Conservation (phyloP, 768 basidiomycete genomes). For the Zangia roseola region DNA sequence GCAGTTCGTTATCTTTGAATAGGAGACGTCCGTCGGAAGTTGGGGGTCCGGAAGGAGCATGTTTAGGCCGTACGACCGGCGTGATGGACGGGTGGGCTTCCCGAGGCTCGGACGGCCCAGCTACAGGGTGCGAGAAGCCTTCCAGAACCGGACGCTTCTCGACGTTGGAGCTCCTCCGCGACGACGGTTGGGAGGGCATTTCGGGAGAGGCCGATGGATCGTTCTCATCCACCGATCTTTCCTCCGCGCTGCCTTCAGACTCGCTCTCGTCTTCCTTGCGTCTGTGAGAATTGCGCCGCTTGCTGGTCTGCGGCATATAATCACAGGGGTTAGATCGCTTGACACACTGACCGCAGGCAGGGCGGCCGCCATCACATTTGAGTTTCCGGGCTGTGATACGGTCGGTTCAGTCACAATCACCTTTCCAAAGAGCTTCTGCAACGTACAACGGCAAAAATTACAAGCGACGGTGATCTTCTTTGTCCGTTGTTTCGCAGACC, state of each 20-base stretch:
- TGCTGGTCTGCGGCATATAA: constrained; percentile 71
- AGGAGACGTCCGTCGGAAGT: constrained; percentile 39
- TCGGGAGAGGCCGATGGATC: constrained; percentile 60
- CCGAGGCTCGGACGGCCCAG: constrained; percentile 43
- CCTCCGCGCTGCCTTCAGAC: constrained; percentile 65
- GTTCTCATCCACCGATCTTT: constrained; percentile 50
- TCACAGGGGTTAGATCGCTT: constrained; percentile 79
- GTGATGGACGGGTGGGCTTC: constrained; percentile 41
- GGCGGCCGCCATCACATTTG: constrained; percentile 84
- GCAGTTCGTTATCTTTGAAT: constrained; percentile 63
- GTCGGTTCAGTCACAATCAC: constrained; percentile 18
- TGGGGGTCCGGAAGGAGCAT: constrained; percentile 20
- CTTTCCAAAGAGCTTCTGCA: constrained; percentile 10
- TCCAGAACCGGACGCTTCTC: constrained; percentile 36
- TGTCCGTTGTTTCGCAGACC: constrained; percentile 62
- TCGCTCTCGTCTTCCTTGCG: constrained; percentile 59
- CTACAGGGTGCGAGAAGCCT: constrained; percentile 28
- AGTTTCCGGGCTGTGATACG: constrained; percentile 69
- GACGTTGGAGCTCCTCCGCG: constrained; percentile 36
- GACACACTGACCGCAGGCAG: constrained; percentile 78
- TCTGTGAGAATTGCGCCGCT: constrained; percentile 65
- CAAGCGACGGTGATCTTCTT: constrained; percentile 90
- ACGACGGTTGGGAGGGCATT: constrained; percentile 32
- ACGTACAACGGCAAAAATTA: constrained; percentile 88
- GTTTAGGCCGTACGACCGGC: constrained; percentile 34